Evolutionary conservation across 306 rosid genomes (phyloP).

Genomic region (Vachellia collinsii): DNA sequence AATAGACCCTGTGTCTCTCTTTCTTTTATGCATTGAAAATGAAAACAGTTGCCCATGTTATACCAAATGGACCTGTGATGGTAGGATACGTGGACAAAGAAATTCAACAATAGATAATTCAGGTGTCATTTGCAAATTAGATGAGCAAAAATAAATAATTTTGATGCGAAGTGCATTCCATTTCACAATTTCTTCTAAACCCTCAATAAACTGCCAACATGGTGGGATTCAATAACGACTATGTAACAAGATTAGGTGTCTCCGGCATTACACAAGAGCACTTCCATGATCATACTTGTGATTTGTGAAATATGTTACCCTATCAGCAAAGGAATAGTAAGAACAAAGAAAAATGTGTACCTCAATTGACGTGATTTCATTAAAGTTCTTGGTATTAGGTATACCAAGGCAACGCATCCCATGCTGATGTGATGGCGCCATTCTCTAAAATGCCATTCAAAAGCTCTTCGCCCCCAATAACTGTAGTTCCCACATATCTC

Average conservation of each 20-base stretch:
- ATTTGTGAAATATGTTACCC: conserved; percentile 2
- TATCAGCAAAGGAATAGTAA: conserved; percentile 4
- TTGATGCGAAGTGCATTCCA: not conserved
- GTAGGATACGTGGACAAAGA: not conserved
- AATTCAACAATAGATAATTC: not conserved
- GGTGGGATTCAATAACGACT: not conserved
- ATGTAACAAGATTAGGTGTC: not conserved
- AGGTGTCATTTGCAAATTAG: conserved; percentile 10
- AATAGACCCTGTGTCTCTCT: not conserved
- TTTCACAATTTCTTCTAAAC: conserved; percentile 6
- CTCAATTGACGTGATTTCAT: conserved; percentile 97
- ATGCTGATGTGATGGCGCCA: conserved; percentile 99
- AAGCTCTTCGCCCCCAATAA: conserved; percentile 99
- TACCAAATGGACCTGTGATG: not conserved
- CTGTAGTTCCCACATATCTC: conserved; percentile 99
- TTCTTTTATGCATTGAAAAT: not conserved
- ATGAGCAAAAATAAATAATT: not conserved
- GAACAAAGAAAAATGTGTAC: conserved; percentile 41
- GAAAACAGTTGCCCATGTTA: not conserved
- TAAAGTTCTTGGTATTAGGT: conserved; percentile 96
- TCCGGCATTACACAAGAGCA: not conserved
- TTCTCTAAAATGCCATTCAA: conserved; percentile 96
- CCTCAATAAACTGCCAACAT: not conserved
- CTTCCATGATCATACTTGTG: not conserved
- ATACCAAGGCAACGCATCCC: conserved; percentile 99